Evolutionary conservation across 352 stramenopile genomes (phyloP).

Genomic region (Pythium aquatile): DNA sequence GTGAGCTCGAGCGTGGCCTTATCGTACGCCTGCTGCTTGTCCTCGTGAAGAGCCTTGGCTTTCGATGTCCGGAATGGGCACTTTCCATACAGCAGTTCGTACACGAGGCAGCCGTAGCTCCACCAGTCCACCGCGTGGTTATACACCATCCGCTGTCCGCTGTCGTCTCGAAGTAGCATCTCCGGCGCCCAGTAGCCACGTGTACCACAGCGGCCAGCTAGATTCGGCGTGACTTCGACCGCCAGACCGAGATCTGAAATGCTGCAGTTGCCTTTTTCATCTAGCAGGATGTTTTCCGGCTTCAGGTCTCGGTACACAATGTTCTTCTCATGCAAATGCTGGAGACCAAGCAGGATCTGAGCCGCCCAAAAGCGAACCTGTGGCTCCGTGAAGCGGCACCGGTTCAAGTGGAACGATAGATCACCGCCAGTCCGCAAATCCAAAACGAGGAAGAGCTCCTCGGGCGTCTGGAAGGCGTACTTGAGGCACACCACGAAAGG

Average conservation of each 20-base stretch:
- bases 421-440: slow-evolving; percentile 97
- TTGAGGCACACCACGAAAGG: slow-evolving; percentile 96
- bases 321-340: slow-evolving; percentile 89
- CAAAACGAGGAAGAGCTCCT: slow-evolving; percentile 96
- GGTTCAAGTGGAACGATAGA: slow-evolving; percentile 86
- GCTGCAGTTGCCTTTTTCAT: slow-evolving; percentile 94
- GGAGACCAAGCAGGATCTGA: slow-evolving; percentile 69
- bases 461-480: slow-evolving; percentile 93
- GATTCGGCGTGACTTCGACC: slow-evolving; percentile 89
- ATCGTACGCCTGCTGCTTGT: slow-evolving; percentile 87
- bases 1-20: slow-evolving; percentile 80
- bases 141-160: slow-evolving; percentile 93
- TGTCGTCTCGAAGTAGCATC: slow-evolving; percentile 92
- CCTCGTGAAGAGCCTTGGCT: slow-evolving; percentile 90
- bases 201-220: slow-evolving; percentile 74
- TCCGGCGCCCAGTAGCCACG: slow-evolving; percentile 95
- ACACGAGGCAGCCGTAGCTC: slow-evolving; percentile 96
- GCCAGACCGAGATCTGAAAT: slow-evolving; percentile 97
- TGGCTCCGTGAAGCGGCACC: slow-evolving; percentile 61
- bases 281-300: slow-evolving; percentile 88
- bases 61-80: slow-evolving; percentile 97
- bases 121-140: slow-evolving; percentile 96
- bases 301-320: slow-evolving; percentile 91
- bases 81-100: slow-evolving; percentile 96
- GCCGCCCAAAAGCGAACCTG: slow-evolving; percentile 83